These are phyloP conservation scores for Geotrichum reessii DNA, from an alignment of 1,139 yeast genomes.

Conservation along the genomic window DNA sequence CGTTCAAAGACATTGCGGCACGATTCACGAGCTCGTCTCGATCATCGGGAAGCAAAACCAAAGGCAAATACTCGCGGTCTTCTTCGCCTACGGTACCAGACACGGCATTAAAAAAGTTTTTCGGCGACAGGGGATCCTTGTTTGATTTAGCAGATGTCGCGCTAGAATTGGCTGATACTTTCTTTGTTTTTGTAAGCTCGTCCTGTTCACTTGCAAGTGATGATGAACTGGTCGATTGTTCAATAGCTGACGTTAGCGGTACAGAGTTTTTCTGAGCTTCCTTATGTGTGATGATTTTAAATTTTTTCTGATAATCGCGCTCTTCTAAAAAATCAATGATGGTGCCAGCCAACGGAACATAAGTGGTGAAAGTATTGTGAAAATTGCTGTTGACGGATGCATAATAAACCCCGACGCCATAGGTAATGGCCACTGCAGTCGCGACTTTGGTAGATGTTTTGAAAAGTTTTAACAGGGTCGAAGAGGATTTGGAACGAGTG, in stretches of 20 bases:
- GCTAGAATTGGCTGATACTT: constrained; percentile 3
- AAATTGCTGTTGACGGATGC: constrained; percentile 11
- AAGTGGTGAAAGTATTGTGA: constrained; percentile 21
- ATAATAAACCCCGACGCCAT: constrained; percentile 13
- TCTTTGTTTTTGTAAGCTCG: not conserved
- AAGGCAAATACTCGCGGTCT: constrained; percentile 29
- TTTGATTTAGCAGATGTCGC: constrained; percentile 14
- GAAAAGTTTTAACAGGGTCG: constrained; percentile 1
- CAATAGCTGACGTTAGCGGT: constrained; percentile 7
- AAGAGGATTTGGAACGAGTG: not conserved
- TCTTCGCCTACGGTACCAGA: constrained; percentile 28
- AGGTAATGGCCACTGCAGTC: constrained; percentile 4
- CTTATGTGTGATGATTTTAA: not conserved
- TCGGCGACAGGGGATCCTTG: constrained; percentile 29
- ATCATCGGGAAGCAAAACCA: constrained; percentile 30
- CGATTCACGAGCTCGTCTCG: constrained; percentile 25
- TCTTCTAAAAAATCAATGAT: constrained; percentile 30
- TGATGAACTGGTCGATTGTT: not conserved
- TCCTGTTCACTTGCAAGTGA: constrained; percentile 9
- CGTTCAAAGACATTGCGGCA: constrained; percentile 30
- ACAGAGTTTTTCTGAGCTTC: not conserved
- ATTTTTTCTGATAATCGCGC: constrained; percentile 22
- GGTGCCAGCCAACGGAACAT: constrained; percentile 26
- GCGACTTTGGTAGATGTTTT: constrained; percentile 8
- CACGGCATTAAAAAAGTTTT: constrained; percentile 29